phyloP scores from a whole-genome alignment of 1,284 basidiomycete genomes.

The Marasmius tenuissimus region DNA sequence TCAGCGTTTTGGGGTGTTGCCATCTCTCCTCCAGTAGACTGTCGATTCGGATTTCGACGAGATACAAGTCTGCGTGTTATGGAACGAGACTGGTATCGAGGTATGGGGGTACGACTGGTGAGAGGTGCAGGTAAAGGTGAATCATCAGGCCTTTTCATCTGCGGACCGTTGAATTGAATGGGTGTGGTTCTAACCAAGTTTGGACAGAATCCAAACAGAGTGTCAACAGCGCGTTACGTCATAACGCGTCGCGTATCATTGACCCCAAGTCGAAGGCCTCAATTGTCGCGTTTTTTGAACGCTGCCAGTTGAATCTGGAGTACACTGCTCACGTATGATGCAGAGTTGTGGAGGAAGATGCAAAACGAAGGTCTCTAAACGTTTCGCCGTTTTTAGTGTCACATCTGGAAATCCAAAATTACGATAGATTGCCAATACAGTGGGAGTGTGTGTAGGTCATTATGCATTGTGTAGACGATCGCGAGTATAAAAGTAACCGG shows the following conservation, averaged over 20 bases:
- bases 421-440: too few species aligned
- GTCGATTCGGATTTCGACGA: background rate
- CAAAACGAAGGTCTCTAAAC: too few species aligned
- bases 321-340: background rate
- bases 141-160: background rate
- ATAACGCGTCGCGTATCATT: background rate
- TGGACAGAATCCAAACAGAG: background rate
- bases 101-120: conserved; percentile 6
- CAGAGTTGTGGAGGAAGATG: too few species aligned
- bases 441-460: too few species aligned
- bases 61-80: background rate
- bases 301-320: background rate
- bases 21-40: background rate
- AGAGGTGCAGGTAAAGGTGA: conserved; percentile 1
- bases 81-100: conserved; percentile 1
- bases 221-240: background rate
- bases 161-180: background rate
- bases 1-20: background rate
- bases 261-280: background rate
- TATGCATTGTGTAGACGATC: too few species aligned
- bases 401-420: too few species aligned
- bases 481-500: too few species aligned
- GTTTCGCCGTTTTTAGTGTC: too few species aligned
- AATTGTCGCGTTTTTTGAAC: background rate
- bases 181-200: background rate